Base-by-base conservation (phyloP, 371 early-diverging fungal species). In the Polyrhizophydium stewartii region DNA sequence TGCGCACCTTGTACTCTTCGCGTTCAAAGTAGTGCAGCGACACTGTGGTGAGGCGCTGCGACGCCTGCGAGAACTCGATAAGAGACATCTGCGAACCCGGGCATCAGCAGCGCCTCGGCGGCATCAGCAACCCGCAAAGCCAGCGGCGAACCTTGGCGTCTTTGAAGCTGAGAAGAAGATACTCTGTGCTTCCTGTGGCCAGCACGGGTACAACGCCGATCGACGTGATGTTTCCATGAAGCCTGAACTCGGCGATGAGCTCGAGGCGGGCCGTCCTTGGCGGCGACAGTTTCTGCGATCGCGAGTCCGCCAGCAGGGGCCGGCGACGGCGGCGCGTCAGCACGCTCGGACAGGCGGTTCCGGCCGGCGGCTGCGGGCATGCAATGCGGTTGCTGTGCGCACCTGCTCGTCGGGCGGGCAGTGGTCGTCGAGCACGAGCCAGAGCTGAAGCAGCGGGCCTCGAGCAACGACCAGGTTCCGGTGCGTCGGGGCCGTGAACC, bases 11-110 rank as follows among this genome's bases (percentile, higher is more conserved):
- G 62, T 89, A 88, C 62, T 90, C 90, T 51, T 96, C 98, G 32
- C 92, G 81, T 72, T 98, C 98, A 68, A 93, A 98, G 70, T 89
- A 94, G 70, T 98, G 98, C 38, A 98, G 88, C 3, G 96, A 96
- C 30, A 94, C 92, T 0, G 98, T 96, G 12, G 88, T 85, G 63
- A 95, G 79, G 21, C 79, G 75, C 56, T 93, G 88, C 3, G 85
- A 85, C 28, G 86, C 73, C 1, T 81, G 81, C 33, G 89, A 87
- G 80, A 85, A 98, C 69, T 94, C 93, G 45, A 98, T 70, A 45
- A 97, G 70, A 13, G 95, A 91, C 91, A 96, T 89, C 90, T 92
- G 31, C n/a, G 38, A 37, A 16, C 7, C 16, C 38, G 16, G n/a
- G n/a, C n/a, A n/a, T n/a, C n/a, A n/a, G n/a, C n/a, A n/a, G n/a